Base-by-base conservation (phyloP, 495 filamentous ascomycete genomes). In the Hypoxylon trugodes region DNA sequence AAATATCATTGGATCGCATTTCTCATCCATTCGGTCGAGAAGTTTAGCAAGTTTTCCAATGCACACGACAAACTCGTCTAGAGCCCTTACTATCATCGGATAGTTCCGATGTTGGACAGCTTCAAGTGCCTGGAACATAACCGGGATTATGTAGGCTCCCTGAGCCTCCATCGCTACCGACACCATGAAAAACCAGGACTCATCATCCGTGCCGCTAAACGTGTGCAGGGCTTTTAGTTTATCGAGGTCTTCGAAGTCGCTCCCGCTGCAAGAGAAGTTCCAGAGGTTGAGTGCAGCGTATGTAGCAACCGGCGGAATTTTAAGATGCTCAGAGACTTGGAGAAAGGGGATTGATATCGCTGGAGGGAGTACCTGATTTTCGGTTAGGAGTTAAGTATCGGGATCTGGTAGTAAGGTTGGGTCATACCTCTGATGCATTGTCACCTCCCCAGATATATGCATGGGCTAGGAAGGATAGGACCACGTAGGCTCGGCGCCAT, bases 141-240 rank as follows among this genome's bases (percentile, higher is more conserved):
- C 67, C 0, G 91, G 90, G 37, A 97, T 85, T n/a, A 91, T 84
- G 1, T 86, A 85, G 1, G 85, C 94, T n/a, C 90, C 93, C 18
- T 87, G 80, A 12, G 95, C 90, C 75, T 98, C 94, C 59, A 98
- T 96, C 33, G 94, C 94, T 10, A 97, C 90, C 0, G 92, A 96
- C 43, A 97, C 81, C n/a, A 94, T 76, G 69, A 92, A 96, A 76
- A 98, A 98, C 95, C 95, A 98, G 64, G 95, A 93, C 70, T 98
- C 95, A 75, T 96, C 93, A 2, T 90, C 76, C 1, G 92, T 96
- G 41, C 92, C 94, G 16, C 92, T 97, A 72, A 97, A 93, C 24
- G 95, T 96, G 58, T 89, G 87, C 48, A 93, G 80, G 7, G 90
- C 90, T 9, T 84, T 79, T 6, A 98, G 77, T 57, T 92, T 89